Evolutionary conservation across 139 green algal species (phyloP), one percentile per base, ranked within the genome.

Genomic region (Nannochloris sp.): DNA sequence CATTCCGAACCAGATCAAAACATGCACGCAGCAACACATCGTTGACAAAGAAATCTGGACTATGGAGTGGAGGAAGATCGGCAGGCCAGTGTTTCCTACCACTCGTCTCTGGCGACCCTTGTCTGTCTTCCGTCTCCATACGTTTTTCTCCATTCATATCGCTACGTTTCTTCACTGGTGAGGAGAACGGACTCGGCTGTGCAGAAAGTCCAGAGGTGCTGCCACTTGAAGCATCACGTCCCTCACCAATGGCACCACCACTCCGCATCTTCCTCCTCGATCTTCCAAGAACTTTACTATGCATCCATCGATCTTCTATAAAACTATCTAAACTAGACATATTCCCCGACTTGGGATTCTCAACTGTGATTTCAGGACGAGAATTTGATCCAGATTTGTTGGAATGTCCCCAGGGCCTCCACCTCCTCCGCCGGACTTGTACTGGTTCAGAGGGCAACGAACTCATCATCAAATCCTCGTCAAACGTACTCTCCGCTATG

Each of bases 1-100:
- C 60, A 25, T 50, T 70, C 6, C 78, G 68, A 44, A 85, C 57
- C 20, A 81, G 46, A 63, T 85, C 78, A 56, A 85, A 85, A 6
- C 29, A 61, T 4, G 64, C 28, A 13, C 78, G 72, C 5, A 69
- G 59, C 36, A 80, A 14, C 20, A 80, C 49, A 51, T 66, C 65
- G 46, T 85, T 85, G 33, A 79, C n/a, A 10, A 63, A 73, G 11
- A 56, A 56, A 61, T 80, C 70, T 8, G 69, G 49, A 9, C 63
- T 53, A 46, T 76, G 2, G 28, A 37, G 70, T 6, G 64, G 40
- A 36, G 65, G 49, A 9, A 66, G 57, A 3, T 8, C 26, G 40
- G 56, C 12, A 29, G 26, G 46, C 46, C 46, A 53, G n/a, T 53
- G 46, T 23, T 53, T 23, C n/a, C n/a, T 53, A 23, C n/a, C n/a